Evolutionary conservation across 495 filamentous ascomycete genomes (phyloP), one percentile per base, ranked within the genome.

Genomic region (Tuber microsphaerosporum): DNA sequence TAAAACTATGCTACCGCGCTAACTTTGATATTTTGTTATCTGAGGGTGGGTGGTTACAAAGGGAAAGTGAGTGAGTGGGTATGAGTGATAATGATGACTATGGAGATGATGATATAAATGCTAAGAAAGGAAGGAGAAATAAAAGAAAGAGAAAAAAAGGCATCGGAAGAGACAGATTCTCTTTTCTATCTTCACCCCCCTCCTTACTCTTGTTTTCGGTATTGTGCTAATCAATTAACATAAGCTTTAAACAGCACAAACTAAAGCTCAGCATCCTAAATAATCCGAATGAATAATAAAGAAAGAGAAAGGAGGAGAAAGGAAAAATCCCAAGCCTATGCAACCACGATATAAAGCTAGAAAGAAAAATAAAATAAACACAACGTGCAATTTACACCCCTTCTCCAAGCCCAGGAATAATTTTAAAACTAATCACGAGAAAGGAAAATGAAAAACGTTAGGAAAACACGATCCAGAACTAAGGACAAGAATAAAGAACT

Each of bases 321-420:
- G 69, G 74, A 70, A 72, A 73, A 73, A 56, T 70, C 42, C 22
- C 73, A 79, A 75, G 76, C 70, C 73, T 39, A 79, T 79, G 77
- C 77, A 79, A 79, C 76, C 56, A 34, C 10, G 56, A 65, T 65
- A 65, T 65, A 65, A 34, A 65, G 56, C n/a, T 61, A 65, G 56
- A 34, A 65, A 12, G 26, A 78, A 79, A 78, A 34, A n/a, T n/a
- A 77, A 73, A 48, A 76, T 70, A 78, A 73, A 73, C 42, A 79
- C 73, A 75, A 79, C 75, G 77, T 79, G 77, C 77, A 79, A 75
- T 79, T 75, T 79, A 79, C 77, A 79, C 77, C 75, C 71, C 51
- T 77, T 77, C 74, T 77, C 75, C 75, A 78, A 71, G 73, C 76
- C 65, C 73, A 69, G 73, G 73, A 75, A 79, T 65, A 75, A 75